Conservation (phyloP, 192 early-diverging fungal genomes). For the Funneliformis mosseae region DNA sequence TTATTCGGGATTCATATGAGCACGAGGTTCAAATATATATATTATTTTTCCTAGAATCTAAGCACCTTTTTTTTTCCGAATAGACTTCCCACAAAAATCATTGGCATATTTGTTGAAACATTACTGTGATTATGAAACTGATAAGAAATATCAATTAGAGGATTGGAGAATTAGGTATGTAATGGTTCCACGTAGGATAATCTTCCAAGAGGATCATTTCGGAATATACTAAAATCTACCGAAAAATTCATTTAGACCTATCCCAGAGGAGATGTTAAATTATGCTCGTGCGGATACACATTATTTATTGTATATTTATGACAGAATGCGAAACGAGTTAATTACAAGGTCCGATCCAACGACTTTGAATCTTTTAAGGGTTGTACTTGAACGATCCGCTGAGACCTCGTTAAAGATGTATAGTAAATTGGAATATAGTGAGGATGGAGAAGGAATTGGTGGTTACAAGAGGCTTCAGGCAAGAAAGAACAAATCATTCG, state of each 20-base stretch:
- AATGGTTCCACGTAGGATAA: background rate
- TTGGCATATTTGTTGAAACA: slow-evolving; percentile 79
- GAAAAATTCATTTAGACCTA: slow-evolving; percentile 58
- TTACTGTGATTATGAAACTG: slow-evolving; percentile 79
- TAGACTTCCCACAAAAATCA: slow-evolving; percentile 74
- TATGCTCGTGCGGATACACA: slow-evolving; percentile 97
- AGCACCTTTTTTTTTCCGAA: background rate
- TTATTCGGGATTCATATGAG: background rate
- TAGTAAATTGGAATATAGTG: slow-evolving; percentile 87
- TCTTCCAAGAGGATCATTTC: too few relatives aligned
- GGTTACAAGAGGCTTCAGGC: slow-evolving; percentile 77
- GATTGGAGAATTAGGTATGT: slow-evolving; percentile 93
- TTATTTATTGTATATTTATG: slow-evolving; percentile 93
- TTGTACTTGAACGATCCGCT: slow-evolving; percentile 64
- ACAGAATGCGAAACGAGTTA: slow-evolving; percentile 87
- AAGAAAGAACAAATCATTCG: slow-evolving; percentile 65
- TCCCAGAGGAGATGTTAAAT: slow-evolving; percentile 87
- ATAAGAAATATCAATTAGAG: slow-evolving; percentile 94
- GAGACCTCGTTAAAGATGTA: slow-evolving; percentile 69
- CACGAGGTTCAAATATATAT: background rate
- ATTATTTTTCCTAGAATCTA: background rate
- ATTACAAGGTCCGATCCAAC: slow-evolving; percentile 63
- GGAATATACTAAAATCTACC: too few relatives aligned
- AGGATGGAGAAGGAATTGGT: slow-evolving; percentile 69
- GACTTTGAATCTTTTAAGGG: slow-evolving; percentile 67